These are phyloP conservation scores for Candida sp. DNA, from an alignment of 1,139 yeast species.

Conservation along the genomic window DNA sequence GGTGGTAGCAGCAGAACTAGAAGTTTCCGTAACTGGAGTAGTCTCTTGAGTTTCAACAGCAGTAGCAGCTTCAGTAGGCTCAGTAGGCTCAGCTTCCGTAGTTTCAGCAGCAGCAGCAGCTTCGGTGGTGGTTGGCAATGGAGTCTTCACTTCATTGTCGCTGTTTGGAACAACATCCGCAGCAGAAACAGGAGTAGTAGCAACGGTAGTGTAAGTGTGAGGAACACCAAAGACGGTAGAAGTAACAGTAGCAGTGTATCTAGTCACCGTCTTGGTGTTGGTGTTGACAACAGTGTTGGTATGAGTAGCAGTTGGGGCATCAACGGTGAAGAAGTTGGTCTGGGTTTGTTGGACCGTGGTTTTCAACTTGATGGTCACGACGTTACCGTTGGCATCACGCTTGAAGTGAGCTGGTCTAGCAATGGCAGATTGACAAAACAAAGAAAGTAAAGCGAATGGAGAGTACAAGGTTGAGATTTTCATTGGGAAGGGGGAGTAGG, in stretches of 20 bases:
- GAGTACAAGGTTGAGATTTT: conserved; percentile 34
- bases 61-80: conserved; percentile 9
- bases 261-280: conserved; percentile 41
- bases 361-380: conserved; percentile 38
- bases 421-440: conserved; percentile 22
- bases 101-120: conserved; percentile 2
- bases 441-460: conserved; percentile 15
- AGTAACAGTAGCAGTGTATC: conserved; percentile 51
- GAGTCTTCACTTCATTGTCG: conserved; percentile 13
- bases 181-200: conserved; percentile 31
- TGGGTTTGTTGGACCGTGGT: conserved; percentile 39
- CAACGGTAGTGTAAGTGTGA: conserved; percentile 43
- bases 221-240: conserved; percentile 46
- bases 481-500: conserved; percentile 25
- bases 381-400: conserved; percentile 20
- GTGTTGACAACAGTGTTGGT: conserved; percentile 36
- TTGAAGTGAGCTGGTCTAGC: conserved; percentile 32
- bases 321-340: conserved; percentile 37
- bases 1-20: neutral
- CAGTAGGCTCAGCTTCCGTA: neutral
- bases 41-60: conserved; percentile 1
- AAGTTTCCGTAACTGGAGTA: conserved; percentile 6
- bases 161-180: conserved; percentile 15
- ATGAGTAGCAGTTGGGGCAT: conserved; percentile 32
- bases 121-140: conserved; percentile 3